Percentiles rank a stretch among this genome's conserved stretches.
phyloP scores from a whole-genome alignment of 1,139 yeast genomes.

The Casaregolazyma lundiana region DNA sequence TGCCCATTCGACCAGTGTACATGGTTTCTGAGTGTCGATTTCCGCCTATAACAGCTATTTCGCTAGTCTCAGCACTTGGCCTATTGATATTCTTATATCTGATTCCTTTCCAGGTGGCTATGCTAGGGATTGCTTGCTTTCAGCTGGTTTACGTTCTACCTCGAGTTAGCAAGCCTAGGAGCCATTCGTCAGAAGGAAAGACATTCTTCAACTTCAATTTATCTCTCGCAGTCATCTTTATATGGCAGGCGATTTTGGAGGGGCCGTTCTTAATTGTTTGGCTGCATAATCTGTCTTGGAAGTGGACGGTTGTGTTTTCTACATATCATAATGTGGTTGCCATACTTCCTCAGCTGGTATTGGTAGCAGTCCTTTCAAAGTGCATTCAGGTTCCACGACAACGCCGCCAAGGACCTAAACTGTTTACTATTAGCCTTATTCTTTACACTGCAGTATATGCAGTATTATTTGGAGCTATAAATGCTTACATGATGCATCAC shows the following conservation, averaged over 20 bases:
- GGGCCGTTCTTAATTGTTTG: slow-evolving; percentile 35
- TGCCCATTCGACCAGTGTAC: not conserved
- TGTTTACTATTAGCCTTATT: slow-evolving; percentile 20
- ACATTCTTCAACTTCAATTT: slow-evolving; percentile 18
- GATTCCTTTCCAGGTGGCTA: slow-evolving; percentile 32
- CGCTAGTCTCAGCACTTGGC: not conserved
- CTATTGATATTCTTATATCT: slow-evolving; percentile 7
- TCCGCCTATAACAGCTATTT: not conserved
- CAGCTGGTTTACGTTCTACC: slow-evolving; percentile 20
- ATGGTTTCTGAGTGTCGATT: not conserved
- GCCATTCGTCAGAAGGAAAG: slow-evolving; percentile 9
- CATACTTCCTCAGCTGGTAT: slow-evolving; percentile 28
- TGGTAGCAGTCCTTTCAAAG: slow-evolving; percentile 20
- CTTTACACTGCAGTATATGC: slow-evolving; percentile 27
- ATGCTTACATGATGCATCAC: slow-evolving; percentile 35
- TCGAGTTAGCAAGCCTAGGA: slow-evolving; percentile 9
- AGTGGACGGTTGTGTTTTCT: slow-evolving; percentile 31
- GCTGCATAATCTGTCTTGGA: slow-evolving; percentile 31
- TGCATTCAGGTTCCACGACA: slow-evolving; percentile 21
- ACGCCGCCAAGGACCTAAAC: slow-evolving; percentile 14
- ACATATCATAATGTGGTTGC: slow-evolving; percentile 30
- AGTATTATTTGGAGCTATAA: slow-evolving; percentile 31
- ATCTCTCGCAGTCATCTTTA: slow-evolving; percentile 25
- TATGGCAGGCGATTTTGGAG: slow-evolving; percentile 33
- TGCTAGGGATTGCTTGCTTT: slow-evolving; percentile 38